These are phyloP conservation scores for Penicillium herquei DNA, from an alignment of 495 filamentous ascomycete genomes.

Conservation along the genomic window DNA sequence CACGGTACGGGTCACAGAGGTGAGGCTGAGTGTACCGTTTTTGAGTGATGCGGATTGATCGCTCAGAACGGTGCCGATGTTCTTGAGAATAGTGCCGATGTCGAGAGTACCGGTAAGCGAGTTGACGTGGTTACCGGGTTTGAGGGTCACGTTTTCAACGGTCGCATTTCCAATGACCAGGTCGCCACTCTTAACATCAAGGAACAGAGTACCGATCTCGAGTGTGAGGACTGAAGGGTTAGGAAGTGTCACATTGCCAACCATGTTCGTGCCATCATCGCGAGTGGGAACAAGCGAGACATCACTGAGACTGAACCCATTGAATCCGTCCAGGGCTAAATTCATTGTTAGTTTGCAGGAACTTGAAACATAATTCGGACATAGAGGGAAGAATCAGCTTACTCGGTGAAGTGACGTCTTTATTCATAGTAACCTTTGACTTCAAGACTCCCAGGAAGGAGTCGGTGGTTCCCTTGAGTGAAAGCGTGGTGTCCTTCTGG, in stretches of 20 bases:
- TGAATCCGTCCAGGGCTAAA: constrained; percentile 30
- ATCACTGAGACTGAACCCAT: constrained; percentile 28
- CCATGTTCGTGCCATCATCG: constrained; percentile 32
- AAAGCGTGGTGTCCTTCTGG: constrained; percentile 26
- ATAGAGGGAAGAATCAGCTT: constrained; percentile 1
- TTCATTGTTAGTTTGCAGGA: constrained; percentile 5
- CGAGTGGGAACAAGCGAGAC: constrained; percentile 16
- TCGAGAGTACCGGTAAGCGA: constrained; percentile 45
- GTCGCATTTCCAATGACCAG: constrained; percentile 52
- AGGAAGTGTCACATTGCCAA: constrained; percentile 37
- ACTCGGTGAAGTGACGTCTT: constrained; percentile 37
- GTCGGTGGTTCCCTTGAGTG: constrained; percentile 31
- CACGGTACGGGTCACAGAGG: constrained; percentile 30
- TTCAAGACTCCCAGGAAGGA: constrained; percentile 37
- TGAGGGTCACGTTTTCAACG: constrained; percentile 55
- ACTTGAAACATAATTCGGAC: too few species aligned
- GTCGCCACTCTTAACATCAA: constrained; percentile 34
- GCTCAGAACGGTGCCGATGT: constrained; percentile 28
- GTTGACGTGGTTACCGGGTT: constrained; percentile 58
- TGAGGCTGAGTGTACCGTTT: constrained; percentile 32
- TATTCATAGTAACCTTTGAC: constrained; percentile 35
- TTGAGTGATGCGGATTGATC: constrained; percentile 28
- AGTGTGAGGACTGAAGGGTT: constrained; percentile 40
- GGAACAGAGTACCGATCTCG: constrained; percentile 35
- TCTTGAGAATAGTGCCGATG: constrained; percentile 26